Base-by-base conservation (phyloP, 495 filamentous ascomycete genomes). In the Daldinia bambusicola region DNA sequence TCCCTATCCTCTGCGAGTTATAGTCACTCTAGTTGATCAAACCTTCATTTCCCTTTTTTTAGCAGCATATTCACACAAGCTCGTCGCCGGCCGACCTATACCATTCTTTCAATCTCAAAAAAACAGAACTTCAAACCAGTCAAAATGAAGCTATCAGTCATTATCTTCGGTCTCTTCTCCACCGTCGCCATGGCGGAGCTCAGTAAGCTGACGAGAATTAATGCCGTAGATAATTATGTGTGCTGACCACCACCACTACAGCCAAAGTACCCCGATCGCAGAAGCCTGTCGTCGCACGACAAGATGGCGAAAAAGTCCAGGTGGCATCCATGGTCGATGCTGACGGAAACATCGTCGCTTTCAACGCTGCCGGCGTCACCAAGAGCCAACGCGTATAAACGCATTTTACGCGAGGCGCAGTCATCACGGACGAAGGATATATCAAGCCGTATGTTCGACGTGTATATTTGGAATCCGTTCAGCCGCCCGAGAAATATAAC, bases 111-210 rank as follows among this genome's bases (percentile, higher is more conserved):
- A 67, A 56, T 59, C 12, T 26, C 26, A 26, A 26, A 51, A 30
- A 20, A 40, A 55, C 59, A 36, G 65, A 56, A 63, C 55, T 61
- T 66, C 59, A 37, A 69, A 72, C 59, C 71, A 73, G 76, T 78
- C 81, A 85, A 79, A 68, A 87, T 87, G 85, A 83, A 87, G 82
- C 82, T 82, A 80, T 78, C 80, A 31, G 26, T 82, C 69, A 66
- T 79, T 72, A 57, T 86, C 66, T 65, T 86, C 75, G 77, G 84
- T 57, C 75, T 86, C 63, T 80, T 82, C 75, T 71, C 76, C 61
- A 75, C 83, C 73, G 58, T 83, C 74, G 82, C 80, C 69, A 69
- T 82, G 74, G 84, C 82, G 55, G 76, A 75, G 51, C 79, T 82
- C 41, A 58, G 72, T 69, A 74, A 43, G 74, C 63, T 43, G 16